Evolutionary conservation across 495 filamentous ascomycete species (phyloP).

Genomic region (Daldinia childiae): DNA sequence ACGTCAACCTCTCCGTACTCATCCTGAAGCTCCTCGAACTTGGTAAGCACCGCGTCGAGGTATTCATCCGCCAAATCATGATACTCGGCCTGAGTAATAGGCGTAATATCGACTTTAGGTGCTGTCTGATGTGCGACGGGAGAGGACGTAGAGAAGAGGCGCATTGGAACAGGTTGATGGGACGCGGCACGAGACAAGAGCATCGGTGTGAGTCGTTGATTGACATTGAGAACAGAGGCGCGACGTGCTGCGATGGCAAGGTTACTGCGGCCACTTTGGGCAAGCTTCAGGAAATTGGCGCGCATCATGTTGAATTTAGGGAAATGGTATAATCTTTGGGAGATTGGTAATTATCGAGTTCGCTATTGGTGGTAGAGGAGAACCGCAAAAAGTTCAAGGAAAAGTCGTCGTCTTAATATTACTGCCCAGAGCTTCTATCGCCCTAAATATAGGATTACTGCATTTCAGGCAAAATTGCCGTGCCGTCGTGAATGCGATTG

Average conservation of each 20-base stretch:
- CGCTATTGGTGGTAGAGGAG: background rate
- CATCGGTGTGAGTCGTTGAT: background rate
- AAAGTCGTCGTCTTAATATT: background rate
- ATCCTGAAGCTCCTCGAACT: conserved; percentile 72
- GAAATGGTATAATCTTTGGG: background rate
- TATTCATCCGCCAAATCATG: conserved; percentile 60
- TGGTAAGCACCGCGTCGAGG: conserved; percentile 68
- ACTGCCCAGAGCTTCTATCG: background rate
- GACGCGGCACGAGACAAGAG: conserved; percentile 6
- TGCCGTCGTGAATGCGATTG: background rate
- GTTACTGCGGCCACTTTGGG: conserved; percentile 33
- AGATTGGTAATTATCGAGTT: background rate
- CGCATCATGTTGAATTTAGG: conserved; percentile 44
- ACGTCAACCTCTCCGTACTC: conserved; percentile 71
- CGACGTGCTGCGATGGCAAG: conserved; percentile 19
- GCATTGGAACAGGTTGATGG: conserved; percentile 5
- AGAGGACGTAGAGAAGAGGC: conserved; percentile 34
- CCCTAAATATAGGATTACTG: background rate
- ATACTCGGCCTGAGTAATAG: conserved; percentile 54
- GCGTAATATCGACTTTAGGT: conserved; percentile 34
- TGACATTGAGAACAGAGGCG: conserved; percentile 7
- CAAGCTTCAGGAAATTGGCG: conserved; percentile 37
- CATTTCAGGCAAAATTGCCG: background rate
- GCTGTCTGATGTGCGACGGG: conserved; percentile 37
- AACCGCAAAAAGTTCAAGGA: background rate